phyloP scores from a whole-genome alignment of 2,329 filamentous ascomycete species.

The Bipolaris victoriae region DNA sequence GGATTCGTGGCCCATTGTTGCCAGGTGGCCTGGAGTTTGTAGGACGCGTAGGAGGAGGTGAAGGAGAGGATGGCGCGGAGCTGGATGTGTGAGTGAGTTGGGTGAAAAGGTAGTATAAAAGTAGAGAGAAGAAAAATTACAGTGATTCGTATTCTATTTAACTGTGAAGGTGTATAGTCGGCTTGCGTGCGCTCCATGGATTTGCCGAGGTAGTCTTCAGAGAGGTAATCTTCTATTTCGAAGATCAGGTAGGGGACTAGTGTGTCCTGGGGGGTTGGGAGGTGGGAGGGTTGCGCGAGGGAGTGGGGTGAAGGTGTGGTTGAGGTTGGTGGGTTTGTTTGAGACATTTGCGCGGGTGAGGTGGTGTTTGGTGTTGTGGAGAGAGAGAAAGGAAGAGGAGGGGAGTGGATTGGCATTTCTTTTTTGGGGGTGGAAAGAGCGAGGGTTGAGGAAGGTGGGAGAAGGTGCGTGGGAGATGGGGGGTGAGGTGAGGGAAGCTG shows the following conservation, averaged over 20 bases:
- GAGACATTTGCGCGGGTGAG: background rate
- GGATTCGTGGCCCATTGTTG: slow-evolving; percentile 14
- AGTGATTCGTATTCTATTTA: too few species aligned
- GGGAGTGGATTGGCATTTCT: background rate
- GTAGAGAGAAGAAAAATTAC: too few species aligned
- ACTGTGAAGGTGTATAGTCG: background rate
- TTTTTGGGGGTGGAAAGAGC: background rate
- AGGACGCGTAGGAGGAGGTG: background rate
- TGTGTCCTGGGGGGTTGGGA: slow-evolving; percentile 7
- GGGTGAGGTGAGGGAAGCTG: background rate
- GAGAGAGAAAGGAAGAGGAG: background rate
- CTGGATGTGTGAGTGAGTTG: too few species aligned
- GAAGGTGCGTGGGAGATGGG: background rate
- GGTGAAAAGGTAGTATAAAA: too few species aligned
- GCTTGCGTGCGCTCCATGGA: background rate
- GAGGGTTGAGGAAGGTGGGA: background rate
- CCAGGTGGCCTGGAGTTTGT: slow-evolving; percentile 3
- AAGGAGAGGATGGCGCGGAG: too few species aligned
- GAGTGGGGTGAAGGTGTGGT: background rate
- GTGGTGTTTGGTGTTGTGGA: background rate
- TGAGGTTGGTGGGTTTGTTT: background rate
- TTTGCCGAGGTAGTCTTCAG: slow-evolving; percentile 6
- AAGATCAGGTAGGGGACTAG: slow-evolving; percentile 12
- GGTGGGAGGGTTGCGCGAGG: background rate
- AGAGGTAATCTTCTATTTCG: slow-evolving; percentile 9